Percentiles rank a stretch among this genome's conserved stretches.
phyloP scores from a whole-genome alignment of 1,139 yeast genomes.

The Pneumocystis canis region DNA sequence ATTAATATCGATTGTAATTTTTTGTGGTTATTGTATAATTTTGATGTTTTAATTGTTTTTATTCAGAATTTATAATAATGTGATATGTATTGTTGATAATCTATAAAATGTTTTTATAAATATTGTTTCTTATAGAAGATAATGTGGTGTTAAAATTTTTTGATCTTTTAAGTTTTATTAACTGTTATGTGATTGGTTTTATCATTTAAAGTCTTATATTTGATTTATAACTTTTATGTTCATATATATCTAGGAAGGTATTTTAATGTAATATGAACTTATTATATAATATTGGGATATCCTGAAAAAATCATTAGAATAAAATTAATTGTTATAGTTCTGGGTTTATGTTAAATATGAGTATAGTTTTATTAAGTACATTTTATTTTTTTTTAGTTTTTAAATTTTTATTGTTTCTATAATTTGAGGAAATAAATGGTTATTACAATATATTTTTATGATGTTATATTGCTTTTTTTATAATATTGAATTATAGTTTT shows the following conservation, averaged over 20 bases:
- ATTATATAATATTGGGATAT: no score
- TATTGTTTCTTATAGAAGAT: not conserved
- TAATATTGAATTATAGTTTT: no score
- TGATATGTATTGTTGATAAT: not conserved
- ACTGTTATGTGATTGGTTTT: not conserved
- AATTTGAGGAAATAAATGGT: no score
- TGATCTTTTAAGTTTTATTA: not conserved
- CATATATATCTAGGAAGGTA: not conserved
- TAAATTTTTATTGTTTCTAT: no score
- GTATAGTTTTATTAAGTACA: no score
- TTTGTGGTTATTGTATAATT: not conserved
- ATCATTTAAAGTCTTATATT: not conserved
- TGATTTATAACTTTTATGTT: not conserved
- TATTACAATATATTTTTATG: no score
- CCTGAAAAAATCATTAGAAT: not conserved
- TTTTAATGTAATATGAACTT: not conserved
- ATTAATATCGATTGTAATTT: not conserved
- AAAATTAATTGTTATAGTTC: no score
- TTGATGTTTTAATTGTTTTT: not conserved
- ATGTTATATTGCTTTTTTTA: no score
- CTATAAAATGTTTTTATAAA: not conserved
- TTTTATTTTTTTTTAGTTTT: no score
- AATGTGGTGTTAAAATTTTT: not conserved
- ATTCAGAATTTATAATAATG: not conserved
- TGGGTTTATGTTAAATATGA: no score